These are phyloP conservation scores for Cutaneotrichosporon sp. DNA, from an alignment of 1,284 basidiomycete species.

Conservation along the genomic window DNA sequence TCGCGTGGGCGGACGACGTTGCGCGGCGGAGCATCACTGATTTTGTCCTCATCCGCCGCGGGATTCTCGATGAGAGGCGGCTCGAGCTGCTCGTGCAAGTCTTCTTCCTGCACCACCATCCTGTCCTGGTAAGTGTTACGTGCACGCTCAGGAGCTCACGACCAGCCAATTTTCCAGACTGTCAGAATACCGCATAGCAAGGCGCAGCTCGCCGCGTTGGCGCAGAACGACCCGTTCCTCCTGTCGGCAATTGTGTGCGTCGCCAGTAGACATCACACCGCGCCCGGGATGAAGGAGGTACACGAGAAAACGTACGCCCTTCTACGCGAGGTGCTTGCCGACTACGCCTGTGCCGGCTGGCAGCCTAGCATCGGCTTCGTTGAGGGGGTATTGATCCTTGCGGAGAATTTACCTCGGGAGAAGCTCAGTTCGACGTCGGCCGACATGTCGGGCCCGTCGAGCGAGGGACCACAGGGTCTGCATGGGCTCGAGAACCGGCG, in stretches of 20 bases:
- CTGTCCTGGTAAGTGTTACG: constrained; percentile 38
- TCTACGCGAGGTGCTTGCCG: constrained; percentile 38
- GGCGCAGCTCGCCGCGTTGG: constrained; percentile 39
- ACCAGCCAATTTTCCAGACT: constrained; percentile 46
- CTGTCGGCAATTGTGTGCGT: constrained; percentile 46
- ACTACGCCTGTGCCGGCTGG: constrained; percentile 45
- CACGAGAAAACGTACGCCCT: constrained; percentile 38
- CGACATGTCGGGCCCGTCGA: constrained; percentile 24
- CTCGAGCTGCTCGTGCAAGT: constrained; percentile 37
- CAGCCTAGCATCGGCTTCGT: constrained; percentile 47
- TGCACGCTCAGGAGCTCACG: neutral
- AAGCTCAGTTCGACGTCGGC: neutral
- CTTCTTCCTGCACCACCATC: constrained; percentile 46
- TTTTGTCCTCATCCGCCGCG: constrained; percentile 41
- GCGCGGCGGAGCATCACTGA: constrained; percentile 23
- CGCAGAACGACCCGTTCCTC: constrained; percentile 44
- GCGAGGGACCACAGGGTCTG: constrained; percentile 26
- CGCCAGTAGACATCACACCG: constrained; percentile 41
- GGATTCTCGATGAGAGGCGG: constrained; percentile 33
- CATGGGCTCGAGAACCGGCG: constrained; percentile 47
- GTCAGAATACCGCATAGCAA: constrained; percentile 43
- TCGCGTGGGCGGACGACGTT: constrained; percentile 20
- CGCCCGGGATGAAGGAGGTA: constrained; percentile 27
- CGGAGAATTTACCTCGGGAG: constrained; percentile 42
- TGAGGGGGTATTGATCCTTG: constrained; percentile 48